These are phyloP conservation scores for Chaetomiaceae sp. DNA, from an alignment of 2,329 filamentous ascomycete species.

Conservation along the genomic window DNA sequence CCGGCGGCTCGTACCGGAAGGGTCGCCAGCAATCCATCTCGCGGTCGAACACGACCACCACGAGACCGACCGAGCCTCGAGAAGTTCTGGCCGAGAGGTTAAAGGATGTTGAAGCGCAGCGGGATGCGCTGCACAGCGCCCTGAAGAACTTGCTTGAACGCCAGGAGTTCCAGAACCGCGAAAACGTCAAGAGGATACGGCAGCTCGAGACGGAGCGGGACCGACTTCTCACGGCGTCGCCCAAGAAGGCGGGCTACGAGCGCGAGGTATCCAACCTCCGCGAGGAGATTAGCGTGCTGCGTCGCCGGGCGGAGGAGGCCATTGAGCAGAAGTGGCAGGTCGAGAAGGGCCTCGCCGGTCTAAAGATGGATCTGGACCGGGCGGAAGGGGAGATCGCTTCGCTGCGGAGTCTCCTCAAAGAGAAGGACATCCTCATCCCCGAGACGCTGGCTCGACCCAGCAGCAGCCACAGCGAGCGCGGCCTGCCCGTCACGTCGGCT, in stretches of 20 bases:
- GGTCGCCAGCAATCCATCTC: slow-evolving; percentile 32
- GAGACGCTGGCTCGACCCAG: slow-evolving; percentile 45
- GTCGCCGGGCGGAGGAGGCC: slow-evolving; percentile 84
- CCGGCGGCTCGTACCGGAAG: slow-evolving; percentile 43
- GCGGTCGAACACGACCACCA: slow-evolving; percentile 55
- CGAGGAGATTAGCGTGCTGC: slow-evolving; percentile 76
- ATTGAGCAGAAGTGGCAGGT: slow-evolving; percentile 95
- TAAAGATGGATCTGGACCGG: slow-evolving; percentile 95
- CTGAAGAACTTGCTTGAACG: slow-evolving; percentile 79
- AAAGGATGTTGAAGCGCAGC: slow-evolving; percentile 89
- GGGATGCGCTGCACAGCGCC: slow-evolving; percentile 84
- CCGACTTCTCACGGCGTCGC: slow-evolving; percentile 60
- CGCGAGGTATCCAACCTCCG: slow-evolving; percentile 73
- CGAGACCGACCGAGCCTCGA: slow-evolving; percentile 53
- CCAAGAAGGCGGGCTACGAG: slow-evolving; percentile 73
- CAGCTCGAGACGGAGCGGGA: slow-evolving; percentile 74
- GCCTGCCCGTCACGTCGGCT: slow-evolving; percentile 55
- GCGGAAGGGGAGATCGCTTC: slow-evolving; percentile 87
- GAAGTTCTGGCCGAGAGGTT: slow-evolving; percentile 71
- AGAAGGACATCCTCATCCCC: slow-evolving; percentile 74
- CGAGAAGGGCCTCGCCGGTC: slow-evolving; percentile 77
- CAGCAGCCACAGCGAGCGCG: slow-evolving; percentile 33
- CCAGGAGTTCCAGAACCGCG: slow-evolving; percentile 75
- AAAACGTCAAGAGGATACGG: slow-evolving; percentile 74
- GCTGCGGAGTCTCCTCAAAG: slow-evolving; percentile 69